phyloP scores from a whole-genome alignment of 225 moss, liverwort and hornwort species.

The Sphagnum contortum region DNA sequence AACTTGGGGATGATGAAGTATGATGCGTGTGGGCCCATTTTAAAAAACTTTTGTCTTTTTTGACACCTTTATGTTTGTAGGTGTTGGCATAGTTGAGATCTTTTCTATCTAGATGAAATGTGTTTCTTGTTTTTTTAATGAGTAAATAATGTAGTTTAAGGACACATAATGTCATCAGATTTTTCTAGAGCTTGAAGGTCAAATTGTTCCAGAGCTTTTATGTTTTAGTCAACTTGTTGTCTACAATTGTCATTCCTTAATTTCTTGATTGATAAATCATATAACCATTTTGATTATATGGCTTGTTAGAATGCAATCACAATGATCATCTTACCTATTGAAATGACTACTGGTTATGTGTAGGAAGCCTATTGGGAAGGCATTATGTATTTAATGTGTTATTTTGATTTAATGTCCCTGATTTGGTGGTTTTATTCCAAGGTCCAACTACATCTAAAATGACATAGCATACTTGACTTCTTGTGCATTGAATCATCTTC shows the following conservation, averaged over 20 bases:
- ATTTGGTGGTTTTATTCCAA: background rate
- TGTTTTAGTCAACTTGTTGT: conserved; percentile 47
- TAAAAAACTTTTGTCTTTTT: too few species aligned
- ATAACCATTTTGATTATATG: too few species aligned
- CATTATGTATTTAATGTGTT: background rate
- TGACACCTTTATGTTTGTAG: too few species aligned
- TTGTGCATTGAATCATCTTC: background rate
- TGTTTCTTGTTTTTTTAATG: background rate
- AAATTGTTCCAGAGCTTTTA: conserved; percentile 83
- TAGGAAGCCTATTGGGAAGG: too few species aligned
- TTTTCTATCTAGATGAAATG: background rate
- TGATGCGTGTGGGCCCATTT: too few species aligned
- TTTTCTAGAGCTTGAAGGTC: conserved; percentile 83
- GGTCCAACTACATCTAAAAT: too few species aligned
- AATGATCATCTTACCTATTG: too few species aligned
- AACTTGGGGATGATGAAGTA: conserved; percentile 83
- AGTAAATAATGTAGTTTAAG: conserved; percentile 85
- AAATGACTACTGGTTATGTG: too few species aligned
- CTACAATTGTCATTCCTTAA: background rate
- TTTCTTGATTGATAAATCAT: too few species aligned
- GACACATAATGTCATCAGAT: conserved; percentile 90
- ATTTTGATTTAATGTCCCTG: background rate
- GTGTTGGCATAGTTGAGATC: background rate
- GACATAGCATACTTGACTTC: too few species aligned
- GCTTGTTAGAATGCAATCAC: too few species aligned